phyloP scores from a whole-genome alignment of 192 early-diverging fungal species.

The Linnemannia elongata region DNA sequence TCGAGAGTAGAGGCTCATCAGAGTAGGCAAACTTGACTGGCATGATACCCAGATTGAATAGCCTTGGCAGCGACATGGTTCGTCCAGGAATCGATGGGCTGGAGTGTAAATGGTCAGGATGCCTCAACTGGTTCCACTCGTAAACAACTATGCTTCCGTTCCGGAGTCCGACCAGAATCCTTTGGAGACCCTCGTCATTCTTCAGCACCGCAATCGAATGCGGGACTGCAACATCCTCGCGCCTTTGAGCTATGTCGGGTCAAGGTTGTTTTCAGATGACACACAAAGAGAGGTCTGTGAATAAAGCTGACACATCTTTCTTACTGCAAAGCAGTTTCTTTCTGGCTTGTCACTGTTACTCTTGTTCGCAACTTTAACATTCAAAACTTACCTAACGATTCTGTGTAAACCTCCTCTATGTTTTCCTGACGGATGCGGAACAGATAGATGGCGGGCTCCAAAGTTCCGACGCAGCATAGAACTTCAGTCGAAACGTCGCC shows the following conservation, averaged over 20 bases:
- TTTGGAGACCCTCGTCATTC: background rate
- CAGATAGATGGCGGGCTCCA: conserved; percentile 36
- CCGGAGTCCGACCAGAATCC: conserved; percentile 37
- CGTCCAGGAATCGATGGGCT: background rate
- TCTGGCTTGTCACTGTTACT: background rate
- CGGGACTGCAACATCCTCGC: conserved; percentile 28
- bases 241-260: conserved; percentile 17
- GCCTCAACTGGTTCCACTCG: conserved; percentile 11
- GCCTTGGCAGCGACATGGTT: conserved; percentile 14
- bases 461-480: conserved; percentile 35
- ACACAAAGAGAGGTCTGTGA: background rate
- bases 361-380: background rate
- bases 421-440: conserved; percentile 2
- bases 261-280: background rate
- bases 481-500: background rate
- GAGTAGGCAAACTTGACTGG: conserved; percentile 32
- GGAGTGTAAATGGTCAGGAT: background rate
- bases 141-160: conserved; percentile 39
- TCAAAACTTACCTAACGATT: conserved; percentile 30
- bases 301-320: background rate
- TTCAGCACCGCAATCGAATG: conserved; percentile 31
- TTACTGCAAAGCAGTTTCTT: background rate
- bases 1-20: background rate
- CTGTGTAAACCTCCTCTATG: conserved; percentile 23
- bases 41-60: conserved; percentile 32